phyloP scores from a whole-genome alignment of 371 early-diverging fungal genomes.

The Syncephalastrum monosporum region DNA sequence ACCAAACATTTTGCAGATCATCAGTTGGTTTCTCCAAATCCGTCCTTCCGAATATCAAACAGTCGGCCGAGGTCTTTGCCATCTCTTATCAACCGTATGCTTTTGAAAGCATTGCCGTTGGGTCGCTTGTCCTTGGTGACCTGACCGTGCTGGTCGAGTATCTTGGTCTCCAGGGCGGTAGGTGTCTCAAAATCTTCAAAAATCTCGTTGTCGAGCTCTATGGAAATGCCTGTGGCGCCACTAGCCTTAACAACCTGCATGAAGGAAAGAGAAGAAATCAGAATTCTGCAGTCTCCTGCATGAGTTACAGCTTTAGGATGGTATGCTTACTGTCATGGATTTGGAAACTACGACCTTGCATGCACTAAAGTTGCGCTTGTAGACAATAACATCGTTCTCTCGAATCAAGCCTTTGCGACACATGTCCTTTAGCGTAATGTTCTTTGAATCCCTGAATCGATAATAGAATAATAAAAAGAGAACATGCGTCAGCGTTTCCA shows the following conservation, averaged over 20 bases:
- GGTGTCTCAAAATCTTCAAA: slow-evolving; percentile 56
- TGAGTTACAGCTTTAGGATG: not conserved
- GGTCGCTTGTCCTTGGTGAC: slow-evolving; percentile 51
- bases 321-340: slow-evolving; percentile 39
- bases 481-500: not conserved
- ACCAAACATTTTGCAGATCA: slow-evolving; percentile 27
- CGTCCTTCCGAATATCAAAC: slow-evolving; percentile 56
- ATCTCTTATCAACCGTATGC: slow-evolving; percentile 41
- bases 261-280: not conserved
- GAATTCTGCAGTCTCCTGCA: not conserved
- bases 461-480: not conserved
- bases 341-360: slow-evolving; percentile 49
- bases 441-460: slow-evolving; percentile 42
- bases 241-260: slow-evolving; percentile 46
- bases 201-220: slow-evolving; percentile 38
- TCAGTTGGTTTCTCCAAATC: slow-evolving; percentile 38
- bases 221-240: slow-evolving; percentile 46
- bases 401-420: slow-evolving; percentile 50
- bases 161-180: slow-evolving; percentile 53
- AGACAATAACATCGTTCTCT: slow-evolving; percentile 44
- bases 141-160: slow-evolving; percentile 48
- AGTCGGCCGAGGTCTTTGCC: slow-evolving; percentile 49
- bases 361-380: slow-evolving; percentile 54
- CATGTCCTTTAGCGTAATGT: slow-evolving; percentile 52
- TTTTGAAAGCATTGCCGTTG: slow-evolving; percentile 55